A percentile compares a stretch with the other conserved stretches of the same genome.
Evolutionary conservation across 768 basidiomycete genomes (phyloP).

Genomic region (Amanita molliuscula): DNA sequence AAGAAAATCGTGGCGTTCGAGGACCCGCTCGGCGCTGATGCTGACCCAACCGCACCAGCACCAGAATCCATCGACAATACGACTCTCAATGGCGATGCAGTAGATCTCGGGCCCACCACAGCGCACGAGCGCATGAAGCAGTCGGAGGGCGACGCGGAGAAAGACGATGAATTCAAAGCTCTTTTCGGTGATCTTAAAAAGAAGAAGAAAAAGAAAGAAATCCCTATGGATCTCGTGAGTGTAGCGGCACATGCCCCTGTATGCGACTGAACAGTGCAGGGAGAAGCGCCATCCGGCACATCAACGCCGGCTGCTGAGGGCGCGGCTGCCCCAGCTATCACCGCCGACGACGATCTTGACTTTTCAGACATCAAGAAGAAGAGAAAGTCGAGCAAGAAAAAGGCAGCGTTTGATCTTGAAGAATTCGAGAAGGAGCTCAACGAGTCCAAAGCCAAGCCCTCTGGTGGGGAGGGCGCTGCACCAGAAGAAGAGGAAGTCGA

Average conservation of each 20-base stretch:
- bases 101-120: constrained; percentile 71
- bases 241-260: constrained; percentile 2
- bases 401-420: constrained; percentile 81
- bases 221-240: constrained; percentile 72
- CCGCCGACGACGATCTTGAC: constrained; percentile 76
- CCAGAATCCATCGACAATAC: constrained; percentile 64
- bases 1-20: constrained; percentile 85
- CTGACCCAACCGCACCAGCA: constrained; percentile 72
- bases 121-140: constrained; percentile 66
- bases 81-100: constrained; percentile 58
- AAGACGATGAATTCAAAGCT: constrained; percentile 63
- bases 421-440: constrained; percentile 91
- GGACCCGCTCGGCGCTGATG: constrained; percentile 73
- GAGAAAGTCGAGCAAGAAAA: constrained; percentile 83
- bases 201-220: constrained; percentile 91
- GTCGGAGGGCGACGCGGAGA: constrained; percentile 16
- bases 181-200: constrained; percentile 88
- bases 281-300: constrained; percentile 49
- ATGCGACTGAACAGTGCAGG: constrained; percentile 25
- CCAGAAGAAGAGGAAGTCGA: constrained; percentile 38
- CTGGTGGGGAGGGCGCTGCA: constrained; percentile 35
- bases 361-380: constrained; percentile 98
- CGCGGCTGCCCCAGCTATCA: constrained; percentile 28
- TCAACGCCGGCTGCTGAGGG: constrained; percentile 45
- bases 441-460: constrained; percentile 53